Conservation (phyloP, 2,329 filamentous ascomycete genomes). For the Fusarium zealandicum region DNA sequence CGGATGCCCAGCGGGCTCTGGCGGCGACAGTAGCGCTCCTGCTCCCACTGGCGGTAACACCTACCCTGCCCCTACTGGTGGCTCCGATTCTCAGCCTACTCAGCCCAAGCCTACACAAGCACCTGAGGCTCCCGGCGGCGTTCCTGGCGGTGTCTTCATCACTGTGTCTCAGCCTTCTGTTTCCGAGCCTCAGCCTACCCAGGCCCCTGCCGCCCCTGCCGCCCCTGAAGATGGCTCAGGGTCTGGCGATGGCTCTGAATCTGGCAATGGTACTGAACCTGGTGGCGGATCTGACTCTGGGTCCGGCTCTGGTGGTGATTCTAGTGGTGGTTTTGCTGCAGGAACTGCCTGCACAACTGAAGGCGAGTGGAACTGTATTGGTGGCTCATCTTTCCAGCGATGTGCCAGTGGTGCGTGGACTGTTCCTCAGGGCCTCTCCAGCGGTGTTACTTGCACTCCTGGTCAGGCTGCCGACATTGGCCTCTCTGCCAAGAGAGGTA, state of each 20-base stretch:
- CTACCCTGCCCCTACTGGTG: conserved; percentile 27
- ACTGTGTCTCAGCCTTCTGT: conserved; percentile 40
- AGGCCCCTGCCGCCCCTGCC: conserved; percentile 15
- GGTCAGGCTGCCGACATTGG: conserved; percentile 52
- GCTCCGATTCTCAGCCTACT: neutral
- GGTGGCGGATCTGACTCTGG: neutral
- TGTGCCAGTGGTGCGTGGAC: conserved; percentile 63
- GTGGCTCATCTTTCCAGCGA: conserved; percentile 59
- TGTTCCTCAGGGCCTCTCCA: conserved; percentile 49
- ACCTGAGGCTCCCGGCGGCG: neutral
- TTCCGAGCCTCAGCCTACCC: conserved; percentile 26
- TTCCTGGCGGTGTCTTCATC: conserved; percentile 53
- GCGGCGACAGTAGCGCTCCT: conserved; percentile 40
- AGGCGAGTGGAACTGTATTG: conserved; percentile 63
- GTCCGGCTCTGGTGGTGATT: conserved; percentile 38
- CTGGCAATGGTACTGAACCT: too few species aligned
- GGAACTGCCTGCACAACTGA: conserved; percentile 57
- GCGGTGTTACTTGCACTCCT: conserved; percentile 53
- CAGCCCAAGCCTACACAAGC: conserved; percentile 6
- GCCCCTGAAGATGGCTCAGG: neutral
- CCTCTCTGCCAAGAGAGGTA: conserved; percentile 40
- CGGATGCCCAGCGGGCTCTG: conserved; percentile 36
- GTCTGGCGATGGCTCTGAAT: neutral
- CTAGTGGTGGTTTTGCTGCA: conserved; percentile 44
- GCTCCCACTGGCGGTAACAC: conserved; percentile 52